phyloP scores from a whole-genome alignment of 495 filamentous ascomycete genomes.

The Penicillium manginii region DNA sequence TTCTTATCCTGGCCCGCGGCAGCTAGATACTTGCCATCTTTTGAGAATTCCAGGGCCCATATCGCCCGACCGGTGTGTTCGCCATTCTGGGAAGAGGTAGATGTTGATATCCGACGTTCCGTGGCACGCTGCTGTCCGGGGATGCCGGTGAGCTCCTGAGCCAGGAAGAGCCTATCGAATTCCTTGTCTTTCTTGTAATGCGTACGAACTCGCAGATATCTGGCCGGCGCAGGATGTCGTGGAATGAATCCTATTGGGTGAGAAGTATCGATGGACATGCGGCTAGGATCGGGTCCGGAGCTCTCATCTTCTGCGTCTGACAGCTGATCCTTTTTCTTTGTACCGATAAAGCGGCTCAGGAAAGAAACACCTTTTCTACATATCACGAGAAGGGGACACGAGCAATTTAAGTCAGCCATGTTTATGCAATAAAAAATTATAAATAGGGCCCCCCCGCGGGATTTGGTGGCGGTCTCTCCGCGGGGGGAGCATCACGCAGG shows the following conservation, averaged over 20 bases:
- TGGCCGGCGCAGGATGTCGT: conserved; percentile 83
- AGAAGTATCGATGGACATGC: conserved; percentile 78
- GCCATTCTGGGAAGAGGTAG: conserved; percentile 40
- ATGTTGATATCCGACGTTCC: conserved; percentile 32
- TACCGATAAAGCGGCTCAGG: conserved; percentile 83
- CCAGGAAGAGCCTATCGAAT: conserved; percentile 87
- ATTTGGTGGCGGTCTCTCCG: too few species aligned
- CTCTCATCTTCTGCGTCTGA: conserved; percentile 66
- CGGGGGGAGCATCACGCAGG: not conserved
- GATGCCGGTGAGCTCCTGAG: conserved; percentile 71
- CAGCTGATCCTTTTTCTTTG: conserved; percentile 66
- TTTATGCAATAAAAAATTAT: not conserved
- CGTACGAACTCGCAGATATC: conserved; percentile 84
- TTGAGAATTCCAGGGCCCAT: conserved; percentile 92
- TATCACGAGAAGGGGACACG: not conserved
- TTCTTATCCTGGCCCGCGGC: conserved; percentile 85
- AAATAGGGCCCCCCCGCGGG: too few species aligned
- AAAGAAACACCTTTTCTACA: conserved; percentile 85
- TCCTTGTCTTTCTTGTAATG: conserved; percentile 82
- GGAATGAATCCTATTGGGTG: conserved; percentile 87
- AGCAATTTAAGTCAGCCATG: not conserved
- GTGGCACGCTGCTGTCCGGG: conserved; percentile 19
- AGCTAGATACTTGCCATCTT: conserved; percentile 89
- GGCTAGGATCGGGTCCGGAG: conserved; percentile 69
- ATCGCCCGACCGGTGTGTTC: conserved; percentile 59